Conservation (phyloP, 2,329 filamentous ascomycete species). For the Fusarium avenaceum region DNA sequence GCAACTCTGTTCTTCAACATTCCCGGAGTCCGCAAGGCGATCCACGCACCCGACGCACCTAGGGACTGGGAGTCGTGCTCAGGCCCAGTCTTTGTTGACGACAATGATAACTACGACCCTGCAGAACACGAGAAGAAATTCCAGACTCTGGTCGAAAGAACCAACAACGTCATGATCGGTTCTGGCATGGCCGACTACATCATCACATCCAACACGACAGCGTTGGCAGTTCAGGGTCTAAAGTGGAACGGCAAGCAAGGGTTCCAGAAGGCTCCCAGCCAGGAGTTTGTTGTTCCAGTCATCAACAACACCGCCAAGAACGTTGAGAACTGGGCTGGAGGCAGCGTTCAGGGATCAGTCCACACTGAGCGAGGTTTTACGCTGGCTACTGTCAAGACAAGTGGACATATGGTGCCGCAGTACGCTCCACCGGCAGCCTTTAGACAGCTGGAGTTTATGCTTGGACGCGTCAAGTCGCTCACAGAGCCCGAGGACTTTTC, state of each 20-base stretch:
- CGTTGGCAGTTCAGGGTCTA: not conserved
- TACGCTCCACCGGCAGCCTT: constrained; percentile 25
- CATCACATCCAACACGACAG: constrained; percentile 27
- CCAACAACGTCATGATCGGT: constrained; percentile 24
- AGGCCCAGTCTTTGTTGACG: constrained; percentile 6
- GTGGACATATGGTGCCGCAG: constrained; percentile 30
- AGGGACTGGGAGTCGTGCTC: constrained; percentile 19
- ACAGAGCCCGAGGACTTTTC: constrained; percentile 13
- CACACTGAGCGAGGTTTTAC: constrained; percentile 22
- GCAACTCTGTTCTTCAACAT: constrained; percentile 20
- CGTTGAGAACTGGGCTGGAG: constrained; percentile 27
- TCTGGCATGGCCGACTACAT: constrained; percentile 26
- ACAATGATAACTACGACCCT: constrained; percentile 4
- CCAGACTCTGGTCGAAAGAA: constrained; percentile 16
- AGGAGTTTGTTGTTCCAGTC: constrained; percentile 19
- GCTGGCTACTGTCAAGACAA: constrained; percentile 19
- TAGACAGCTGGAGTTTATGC: constrained; percentile 21
- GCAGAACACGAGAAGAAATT: constrained; percentile 23
- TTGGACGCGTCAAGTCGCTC: constrained; percentile 23
- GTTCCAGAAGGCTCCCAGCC: constrained; percentile 1
- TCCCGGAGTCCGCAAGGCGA: constrained; percentile 13
- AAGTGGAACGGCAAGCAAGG: constrained; percentile 29
- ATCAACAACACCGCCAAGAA: constrained; percentile 20
- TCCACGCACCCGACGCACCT: not conserved
- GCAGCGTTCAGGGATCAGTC: constrained; percentile 12